Base-by-base conservation (phyloP, 495 filamentous ascomycete genomes). In the Glonium stellatum region DNA sequence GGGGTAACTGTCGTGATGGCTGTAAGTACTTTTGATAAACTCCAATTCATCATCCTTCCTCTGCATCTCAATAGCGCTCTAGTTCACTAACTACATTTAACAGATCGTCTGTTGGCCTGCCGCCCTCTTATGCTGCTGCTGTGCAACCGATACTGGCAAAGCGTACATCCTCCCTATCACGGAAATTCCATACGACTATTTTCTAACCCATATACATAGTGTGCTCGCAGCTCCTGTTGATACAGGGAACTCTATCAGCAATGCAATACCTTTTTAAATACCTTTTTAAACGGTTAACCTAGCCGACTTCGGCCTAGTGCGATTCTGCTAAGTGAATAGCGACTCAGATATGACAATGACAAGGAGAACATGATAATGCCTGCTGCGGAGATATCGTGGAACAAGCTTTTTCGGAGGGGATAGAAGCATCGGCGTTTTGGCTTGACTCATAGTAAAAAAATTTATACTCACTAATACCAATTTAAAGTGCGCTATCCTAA, bases 31-130 rank as follows among this genome's bases (percentile, higher is more conserved):
- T 18, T n/a, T n/a, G n/a, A 54, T 12, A 1, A 18, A 34, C 12
- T 5, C 19, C 2, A 44, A 4, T 15, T 13, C 10, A 1, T 44
- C 18, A 4, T 44, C 39, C 39, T 4, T 2, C 13, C 13, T 11
- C 39, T 15, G 13, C 18, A 3, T 11, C 13, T 11, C 13, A 44
- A 11, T 11, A 18, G 13, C 4, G 1, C 39, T 18, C 18, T 18
- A 44, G 2, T 18, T 4, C 18, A 11, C 36, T 59, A 54, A 55
- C 57, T 63, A 34, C 63, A 22, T 35, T 50, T 6, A 25, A 36
- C 53, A 83, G 81, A 69, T 84, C 1, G 55, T 85, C 46, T 84
- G 80, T 55, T 85, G 79, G 73, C 82, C 82, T 12, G 79, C 78
- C 1, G 76, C 80, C 4, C 69, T 85, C 21, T 78, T 85, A 46